These are phyloP conservation scores for Cynara cardunculus DNA, from an alignment of 129 eudicot genomes.

Conservation along the genomic window DNA sequence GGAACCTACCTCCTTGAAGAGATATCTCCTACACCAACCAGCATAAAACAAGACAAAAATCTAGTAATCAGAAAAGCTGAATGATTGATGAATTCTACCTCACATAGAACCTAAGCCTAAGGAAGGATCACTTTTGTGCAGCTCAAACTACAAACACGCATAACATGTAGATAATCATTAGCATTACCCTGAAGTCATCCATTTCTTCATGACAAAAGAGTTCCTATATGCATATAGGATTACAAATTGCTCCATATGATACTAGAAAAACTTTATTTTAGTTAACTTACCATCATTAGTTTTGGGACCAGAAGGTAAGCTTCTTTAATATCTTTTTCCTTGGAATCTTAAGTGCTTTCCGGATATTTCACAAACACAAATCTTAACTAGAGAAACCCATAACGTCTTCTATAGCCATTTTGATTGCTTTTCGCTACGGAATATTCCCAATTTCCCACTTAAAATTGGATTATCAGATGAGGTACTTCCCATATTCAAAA, in stretches of 20 bases:
- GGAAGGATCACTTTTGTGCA: neutral
- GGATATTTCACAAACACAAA: neutral
- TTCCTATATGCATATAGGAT: neutral
- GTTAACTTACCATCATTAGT: too few species aligned
- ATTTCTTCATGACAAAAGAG: neutral
- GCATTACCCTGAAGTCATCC: neutral
- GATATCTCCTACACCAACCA: constrained; percentile 77
- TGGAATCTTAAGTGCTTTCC: neutral
- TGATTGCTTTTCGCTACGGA: neutral
- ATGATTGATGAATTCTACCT: neutral
- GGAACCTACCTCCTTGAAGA: constrained; percentile 85
- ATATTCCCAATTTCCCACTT: neutral
- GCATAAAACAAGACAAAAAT: constrained; percentile 15
- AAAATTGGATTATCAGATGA: neutral
- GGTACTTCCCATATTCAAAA: neutral
- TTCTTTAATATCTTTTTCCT: neutral
- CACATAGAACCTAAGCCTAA: neutral
- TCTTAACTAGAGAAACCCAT: neutral
- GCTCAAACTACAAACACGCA: neutral
- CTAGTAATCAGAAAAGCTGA: constrained; percentile 8
- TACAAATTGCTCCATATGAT: neutral
- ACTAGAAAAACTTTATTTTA: too few species aligned
- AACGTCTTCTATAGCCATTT: neutral
- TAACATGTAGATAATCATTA: neutral
- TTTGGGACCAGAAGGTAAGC: neutral